Conservation (phyloP, 192 early-diverging fungal species). For the Neocallimastix lanati region DNA sequence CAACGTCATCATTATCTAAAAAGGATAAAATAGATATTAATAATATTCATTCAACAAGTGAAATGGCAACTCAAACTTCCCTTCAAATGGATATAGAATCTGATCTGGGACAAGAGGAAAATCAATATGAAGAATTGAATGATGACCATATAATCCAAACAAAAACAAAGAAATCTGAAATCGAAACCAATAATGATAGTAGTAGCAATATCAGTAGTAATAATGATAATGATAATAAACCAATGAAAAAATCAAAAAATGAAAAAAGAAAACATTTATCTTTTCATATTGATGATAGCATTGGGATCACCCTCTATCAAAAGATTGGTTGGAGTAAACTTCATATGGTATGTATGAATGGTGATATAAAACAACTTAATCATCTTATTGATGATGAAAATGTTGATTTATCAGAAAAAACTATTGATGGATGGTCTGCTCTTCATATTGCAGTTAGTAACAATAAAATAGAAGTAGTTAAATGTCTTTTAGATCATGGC, state of each 20-base stretch:
- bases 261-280: background rate
- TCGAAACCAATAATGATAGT: no score
- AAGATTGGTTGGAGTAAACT: background rate
- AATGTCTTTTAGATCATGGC: background rate
- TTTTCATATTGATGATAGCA: background rate
- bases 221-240: background rate
- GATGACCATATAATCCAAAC: no score
- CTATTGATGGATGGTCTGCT: background rate
- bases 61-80: background rate
- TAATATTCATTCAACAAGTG: background rate
- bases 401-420: background rate
- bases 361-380: background rate
- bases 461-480: background rate
- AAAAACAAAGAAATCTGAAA: no score
- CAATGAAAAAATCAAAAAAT: background rate
- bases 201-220: no score
- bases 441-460: background rate
- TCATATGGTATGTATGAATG: background rate
- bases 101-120: no score
- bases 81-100: background rate
- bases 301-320: background rate
- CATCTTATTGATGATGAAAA: background rate
- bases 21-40: no score
- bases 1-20: no score
- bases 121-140: no score